These are phyloP conservation scores for Strobilomyces dryophilus DNA, from an alignment of 768 basidiomycete species.

Conservation along the genomic window DNA sequence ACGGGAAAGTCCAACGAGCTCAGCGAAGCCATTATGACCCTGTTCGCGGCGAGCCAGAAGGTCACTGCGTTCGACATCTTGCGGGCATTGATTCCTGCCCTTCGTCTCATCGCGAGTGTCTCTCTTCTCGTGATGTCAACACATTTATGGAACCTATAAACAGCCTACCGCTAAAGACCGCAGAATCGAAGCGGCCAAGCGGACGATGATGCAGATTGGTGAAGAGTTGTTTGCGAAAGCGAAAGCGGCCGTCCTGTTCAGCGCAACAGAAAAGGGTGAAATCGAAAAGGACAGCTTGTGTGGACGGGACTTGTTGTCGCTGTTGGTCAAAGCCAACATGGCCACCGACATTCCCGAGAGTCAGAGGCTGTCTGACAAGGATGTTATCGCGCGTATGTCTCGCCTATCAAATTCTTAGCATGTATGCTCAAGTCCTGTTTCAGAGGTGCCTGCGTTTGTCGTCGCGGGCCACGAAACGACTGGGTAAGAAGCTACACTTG, in stretches of 20 bases:
- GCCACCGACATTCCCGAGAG: constrained; percentile 51
- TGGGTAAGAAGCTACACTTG: constrained; percentile 27
- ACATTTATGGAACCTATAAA: background rate
- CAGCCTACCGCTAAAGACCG: constrained; percentile 23
- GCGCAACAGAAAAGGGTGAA: constrained; percentile 21
- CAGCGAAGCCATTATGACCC: constrained; percentile 30
- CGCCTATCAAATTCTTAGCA: background rate
- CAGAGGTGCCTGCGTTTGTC: constrained; percentile 60
- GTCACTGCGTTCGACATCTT: constrained; percentile 28
- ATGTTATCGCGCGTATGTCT: constrained; percentile 48
- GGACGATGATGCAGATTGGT: constrained; percentile 49
- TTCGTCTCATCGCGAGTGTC: constrained; percentile 37
- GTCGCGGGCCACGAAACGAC: constrained; percentile 63
- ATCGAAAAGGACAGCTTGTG: constrained; percentile 32
- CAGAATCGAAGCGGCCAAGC: constrained; percentile 27
- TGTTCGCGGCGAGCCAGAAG: constrained; percentile 19
- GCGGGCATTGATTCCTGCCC: constrained; percentile 32
- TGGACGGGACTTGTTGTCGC: constrained; percentile 50
- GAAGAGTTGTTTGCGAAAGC: constrained; percentile 45
- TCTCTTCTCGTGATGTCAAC: background rate
- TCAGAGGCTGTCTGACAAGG: constrained; percentile 57
- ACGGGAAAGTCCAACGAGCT: constrained; percentile 27
- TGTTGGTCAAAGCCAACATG: constrained; percentile 47
- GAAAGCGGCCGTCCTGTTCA: constrained; percentile 35
- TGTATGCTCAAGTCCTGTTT: background rate